Evolutionary conservation across 2,329 filamentous ascomycete genomes (phyloP), one percentile per base, ranked within the genome.

Genomic region (Scytalidium lignicola): DNA sequence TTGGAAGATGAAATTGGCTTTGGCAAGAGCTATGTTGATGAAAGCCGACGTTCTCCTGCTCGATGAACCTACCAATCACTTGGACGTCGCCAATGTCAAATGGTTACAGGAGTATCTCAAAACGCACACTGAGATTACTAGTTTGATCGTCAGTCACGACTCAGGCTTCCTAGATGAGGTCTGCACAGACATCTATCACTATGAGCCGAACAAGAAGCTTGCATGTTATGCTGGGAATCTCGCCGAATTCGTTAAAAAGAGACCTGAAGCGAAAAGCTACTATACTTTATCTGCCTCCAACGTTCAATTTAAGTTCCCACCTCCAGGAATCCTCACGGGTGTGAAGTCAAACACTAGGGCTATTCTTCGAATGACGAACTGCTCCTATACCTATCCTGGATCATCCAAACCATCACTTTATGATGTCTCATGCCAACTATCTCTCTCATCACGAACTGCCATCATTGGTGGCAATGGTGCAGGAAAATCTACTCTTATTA

Each of bases 1-100:
- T 66, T 99, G 93, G 93, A 97, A 97, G 81, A 99, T 99, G 93
- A 99, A 99, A 83, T 75, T 99, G 53, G 93, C 93, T 57, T 73
- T 99, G 68, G 93, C 93, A 46, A 83, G 93, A 62, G 93, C 93
- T 56, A 97, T 99, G 91, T 79, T 99, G 63, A 88, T 93, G 78
- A 88, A 85, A 65, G 92, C 93, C n/a, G 93, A 99, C 67, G 91
- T 99, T 45, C 80, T 99, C 51, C 78, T 99, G 46, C 83, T 99
- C 50, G 93, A 99, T 79, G 93, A 99, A 80, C 93, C 93, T 70
- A 99, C 93, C 62, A 99, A 99, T 76, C 93, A 99, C 72, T 76
- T 99, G 67, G 93, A 99, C 68, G 91, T 97, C 61, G 84, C 84
- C 64, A 97, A 97, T 69, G 90, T 99, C 61, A 90, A 88, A 58